phyloP scores from a whole-genome alignment of 2,329 filamentous ascomycete genomes.

The Zasmidium citrigriseum region DNA sequence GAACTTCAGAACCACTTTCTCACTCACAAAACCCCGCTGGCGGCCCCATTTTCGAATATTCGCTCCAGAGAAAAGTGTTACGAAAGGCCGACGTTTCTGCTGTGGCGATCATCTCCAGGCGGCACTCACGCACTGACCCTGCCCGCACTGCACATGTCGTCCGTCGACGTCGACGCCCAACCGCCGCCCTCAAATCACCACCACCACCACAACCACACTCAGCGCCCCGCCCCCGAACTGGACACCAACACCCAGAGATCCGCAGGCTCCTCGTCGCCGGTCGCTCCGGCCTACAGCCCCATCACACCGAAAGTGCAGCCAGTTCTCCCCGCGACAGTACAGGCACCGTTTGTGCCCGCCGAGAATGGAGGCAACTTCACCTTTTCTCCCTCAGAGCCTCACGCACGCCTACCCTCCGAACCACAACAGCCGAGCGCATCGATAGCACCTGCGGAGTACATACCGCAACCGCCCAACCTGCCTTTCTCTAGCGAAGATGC shows the following conservation, averaged over 20 bases:
- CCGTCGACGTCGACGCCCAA: background rate
- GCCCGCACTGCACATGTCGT: background rate
- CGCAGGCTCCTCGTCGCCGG: constrained; percentile 20
- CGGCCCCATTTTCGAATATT: background rate
- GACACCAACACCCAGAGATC: background rate
- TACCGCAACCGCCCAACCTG: constrained; percentile 44
- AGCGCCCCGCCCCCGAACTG: background rate
- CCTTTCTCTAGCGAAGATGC: constrained; percentile 59
- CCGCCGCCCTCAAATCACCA: background rate
- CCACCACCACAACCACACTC: background rate
- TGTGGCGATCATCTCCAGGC: background rate
- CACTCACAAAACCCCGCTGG: no score
- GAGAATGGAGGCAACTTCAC: constrained; percentile 23
- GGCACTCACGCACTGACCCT: background rate
- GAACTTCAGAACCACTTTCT: no score
- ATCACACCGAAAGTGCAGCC: constrained; percentile 37
- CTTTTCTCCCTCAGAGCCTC: constrained; percentile 10
- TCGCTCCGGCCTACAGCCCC: constrained; percentile 33
- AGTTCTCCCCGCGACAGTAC: constrained; percentile 16
- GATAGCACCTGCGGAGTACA: constrained; percentile 37
- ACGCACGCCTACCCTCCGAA: background rate
- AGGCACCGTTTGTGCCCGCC: constrained; percentile 13
- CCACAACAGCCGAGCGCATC: constrained; percentile 11
- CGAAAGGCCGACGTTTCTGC: background rate
- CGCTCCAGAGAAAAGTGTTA: background rate